Evolutionary conservation across 208 protist species (phyloP), one percentile per base, ranked within the genome.

Genomic region (Leishmania amazonensis): DNA sequence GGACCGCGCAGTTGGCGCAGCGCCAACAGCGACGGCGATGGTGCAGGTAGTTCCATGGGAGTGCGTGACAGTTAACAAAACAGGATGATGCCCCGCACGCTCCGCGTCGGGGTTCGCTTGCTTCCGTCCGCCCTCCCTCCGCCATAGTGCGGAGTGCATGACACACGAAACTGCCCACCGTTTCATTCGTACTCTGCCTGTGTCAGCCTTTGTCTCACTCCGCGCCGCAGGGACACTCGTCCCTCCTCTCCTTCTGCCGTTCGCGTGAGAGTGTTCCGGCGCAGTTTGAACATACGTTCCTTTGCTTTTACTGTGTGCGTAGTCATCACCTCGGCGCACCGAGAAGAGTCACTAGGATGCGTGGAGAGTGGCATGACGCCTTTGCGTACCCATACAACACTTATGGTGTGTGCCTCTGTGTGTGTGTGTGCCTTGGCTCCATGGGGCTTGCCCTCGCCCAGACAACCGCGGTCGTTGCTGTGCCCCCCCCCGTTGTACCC

Each of bases 1-100:
- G 88, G 89, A 3, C 67, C 85, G 3, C 49, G 49, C 5, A 76
- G 64, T 40, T 96, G 92, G 92, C 81, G 86, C 15, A 49, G 9
- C n/a, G 57, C 51, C 72, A 28, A 45, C 72, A 60, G 19, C 13
- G 72, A 31, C 49, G 62, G 35, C 19, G 35, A 45, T 45, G 28
- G 47, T 3, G 28, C 17, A 42, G 51, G 75, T 49, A 4, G 8
- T 28, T 42, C 28, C 19, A 49, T 28, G 3, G 15, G 38, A 58
- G 8, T n/a, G 51, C 11, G 24, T 2, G 42, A 51, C 2, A 21
- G 42, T 3, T n/a, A 7, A 31, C 3, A 35, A 35, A 49, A 51
- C 0, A 51, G 68, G 24, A 73, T 51, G 38, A 42, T 51, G 42
- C 4, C 4, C 31, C 11, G 38, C 68, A 17, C 45, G 1, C 21